Evolutionary conservation across 352 stramenopile species (phyloP).

Genomic region (Globisporangium emineosum): DNA sequence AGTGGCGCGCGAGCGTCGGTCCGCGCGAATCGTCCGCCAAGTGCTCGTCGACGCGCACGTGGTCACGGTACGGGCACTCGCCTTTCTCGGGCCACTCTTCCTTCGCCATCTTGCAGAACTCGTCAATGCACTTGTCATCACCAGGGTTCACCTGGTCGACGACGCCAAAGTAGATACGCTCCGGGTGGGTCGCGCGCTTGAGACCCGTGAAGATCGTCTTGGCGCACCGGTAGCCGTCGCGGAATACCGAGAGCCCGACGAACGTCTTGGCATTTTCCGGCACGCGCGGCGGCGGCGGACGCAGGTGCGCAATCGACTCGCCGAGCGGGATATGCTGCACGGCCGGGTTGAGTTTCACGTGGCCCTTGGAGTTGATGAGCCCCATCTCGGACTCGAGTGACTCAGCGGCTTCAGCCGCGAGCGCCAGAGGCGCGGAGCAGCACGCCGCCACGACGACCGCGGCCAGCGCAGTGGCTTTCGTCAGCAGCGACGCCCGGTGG

Average conservation of each 20-base stretch:
- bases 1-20: conserved; percentile 73
- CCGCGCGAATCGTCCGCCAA: conserved; percentile 68
- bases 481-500: neutral
- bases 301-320: conserved; percentile 29
- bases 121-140: conserved; percentile 67
- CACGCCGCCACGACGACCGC: conserved; percentile 4
- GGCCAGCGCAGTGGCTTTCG: neutral
- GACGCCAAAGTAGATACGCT: conserved; percentile 76
- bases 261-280: conserved; percentile 59
- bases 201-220: conserved; percentile 82
- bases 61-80: conserved; percentile 61
- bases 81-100: conserved; percentile 60
- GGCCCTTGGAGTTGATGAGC: conserved; percentile 55
- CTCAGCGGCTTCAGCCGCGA: neutral
- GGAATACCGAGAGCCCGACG: conserved; percentile 78
- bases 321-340: conserved; percentile 73
- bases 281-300: conserved; percentile 54
- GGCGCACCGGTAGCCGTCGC: conserved; percentile 73
- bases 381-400: conserved; percentile 42
- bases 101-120: conserved; percentile 76
- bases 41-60: conserved; percentile 72
- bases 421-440: neutral
- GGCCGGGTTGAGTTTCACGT: conserved; percentile 58
- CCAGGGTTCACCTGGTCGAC: conserved; percentile 79
- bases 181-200: conserved; percentile 63